Conservation (phyloP, 148 eudicot species). For the Dianthus caryophyllus region DNA sequence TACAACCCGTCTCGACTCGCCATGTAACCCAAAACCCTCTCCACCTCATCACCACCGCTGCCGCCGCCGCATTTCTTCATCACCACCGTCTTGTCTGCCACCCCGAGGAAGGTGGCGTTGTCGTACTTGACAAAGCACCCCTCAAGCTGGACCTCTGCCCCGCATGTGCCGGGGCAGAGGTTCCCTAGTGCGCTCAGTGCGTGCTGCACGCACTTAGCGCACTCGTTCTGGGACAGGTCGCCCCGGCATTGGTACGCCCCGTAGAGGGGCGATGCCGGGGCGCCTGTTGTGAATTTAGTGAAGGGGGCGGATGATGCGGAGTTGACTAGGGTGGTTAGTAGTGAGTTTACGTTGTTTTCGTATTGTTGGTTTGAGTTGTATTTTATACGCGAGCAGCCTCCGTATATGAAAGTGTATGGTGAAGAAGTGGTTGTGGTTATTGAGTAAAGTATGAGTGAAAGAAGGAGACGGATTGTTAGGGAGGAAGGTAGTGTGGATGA, state of each 20-base stretch:
- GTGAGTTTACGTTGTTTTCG: constrained; percentile 47
- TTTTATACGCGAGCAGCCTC: constrained; percentile 40
- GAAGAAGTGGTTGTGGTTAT: no score
- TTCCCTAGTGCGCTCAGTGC: constrained; percentile 35
- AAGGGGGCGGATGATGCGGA: constrained; percentile 28
- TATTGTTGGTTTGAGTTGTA: constrained; percentile 31
- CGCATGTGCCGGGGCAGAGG: constrained; percentile 31
- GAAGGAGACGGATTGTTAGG: neutral
- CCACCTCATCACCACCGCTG: constrained; percentile 29
- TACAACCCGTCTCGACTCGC: constrained; percentile 19
- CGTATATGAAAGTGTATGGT: constrained; percentile 33
- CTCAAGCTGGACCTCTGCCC: constrained; percentile 45
- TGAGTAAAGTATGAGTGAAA: no score
- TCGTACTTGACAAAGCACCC: constrained; percentile 57
- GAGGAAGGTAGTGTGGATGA: no score
- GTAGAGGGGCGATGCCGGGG: constrained; percentile 27
- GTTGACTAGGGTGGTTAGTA: constrained; percentile 41
- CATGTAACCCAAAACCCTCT: constrained; percentile 29
- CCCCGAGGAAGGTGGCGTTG: constrained; percentile 41
- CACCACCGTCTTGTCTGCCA: constrained; percentile 43
- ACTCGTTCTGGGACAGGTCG: constrained; percentile 31
- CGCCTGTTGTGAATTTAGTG: constrained; percentile 34
- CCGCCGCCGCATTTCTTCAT: constrained; percentile 40
- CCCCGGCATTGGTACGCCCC: constrained; percentile 50
- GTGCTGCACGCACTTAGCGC: constrained; percentile 28